Base-by-base conservation (phyloP, 2,329 filamentous ascomycete species). In the Sporothrix euskadiensis region DNA sequence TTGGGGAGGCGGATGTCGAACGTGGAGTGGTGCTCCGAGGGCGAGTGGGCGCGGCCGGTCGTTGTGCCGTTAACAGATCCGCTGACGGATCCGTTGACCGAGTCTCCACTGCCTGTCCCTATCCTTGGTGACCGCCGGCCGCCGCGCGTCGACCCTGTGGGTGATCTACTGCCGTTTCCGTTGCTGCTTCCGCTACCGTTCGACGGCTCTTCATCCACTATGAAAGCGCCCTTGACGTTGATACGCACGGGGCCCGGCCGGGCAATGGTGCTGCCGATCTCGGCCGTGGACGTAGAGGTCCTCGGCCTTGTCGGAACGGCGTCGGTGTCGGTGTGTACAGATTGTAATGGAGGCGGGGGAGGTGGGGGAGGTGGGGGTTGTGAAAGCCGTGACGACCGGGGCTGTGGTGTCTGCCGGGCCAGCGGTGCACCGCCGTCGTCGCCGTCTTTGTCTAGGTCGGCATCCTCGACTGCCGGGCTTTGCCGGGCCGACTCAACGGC, bases 1-100 rank as follows among this genome's bases (percentile, higher is more conserved):
- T 98, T 96, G 39, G 96, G 96, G 74, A 99, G 85, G n/a, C 96
- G 88, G 78, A 99, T 99, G 80, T 98, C 96, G 80, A 93, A 94
- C 73, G 93, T 94, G 81, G 97, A 93, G 81, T 88, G 81, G 78
- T 87, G 81, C 77, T 84, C 81, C 75, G 85, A 69, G 44, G 75
- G 85, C 49, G 75, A 75, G 69, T 74, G 74, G 4, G 75, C 66
- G n/a, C 76, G 73, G n/a, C 61, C 61, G n/a, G 35, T 6, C 19
- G 59, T n/a, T 10, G n/a, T 26, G 7, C 19, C 10, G 59, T 10
- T 3, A 8, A 7, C 59, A 7, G 57, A 9, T 14, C 59, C 59
- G 8, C 26, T 47, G 39, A 19, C n/a, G 4, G 39, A 26, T 30
- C 71, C 73, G 75, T 84, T 61, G 7, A 56, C 69, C 75, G 84